These are phyloP conservation scores for Thelephora terrestris DNA, from an alignment of 1,284 basidiomycete genomes.

Conservation along the genomic window DNA sequence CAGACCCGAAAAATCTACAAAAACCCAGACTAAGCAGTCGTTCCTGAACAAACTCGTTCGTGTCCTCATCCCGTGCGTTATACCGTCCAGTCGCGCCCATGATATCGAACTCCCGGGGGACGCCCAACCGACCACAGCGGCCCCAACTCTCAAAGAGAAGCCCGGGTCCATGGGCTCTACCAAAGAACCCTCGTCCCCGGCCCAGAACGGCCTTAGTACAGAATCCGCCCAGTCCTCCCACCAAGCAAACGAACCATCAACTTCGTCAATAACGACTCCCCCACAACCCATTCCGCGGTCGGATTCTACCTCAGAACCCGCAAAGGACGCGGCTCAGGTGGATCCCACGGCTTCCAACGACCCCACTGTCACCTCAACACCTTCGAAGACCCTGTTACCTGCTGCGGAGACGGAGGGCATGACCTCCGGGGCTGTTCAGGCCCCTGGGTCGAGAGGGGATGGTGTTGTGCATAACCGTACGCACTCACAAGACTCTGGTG, in stretches of 20 bases:
- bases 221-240: conserved; percentile 4
- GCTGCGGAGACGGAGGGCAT: conserved; percentile 53
- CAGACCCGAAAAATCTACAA: conserved; percentile 10
- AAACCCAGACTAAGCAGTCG: conserved; percentile 28
- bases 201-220: conserved; percentile 2
- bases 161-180: conserved; percentile 15
- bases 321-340: not conserved
- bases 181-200: conserved; percentile 1
- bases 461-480: conserved; percentile 27
- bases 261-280: not conserved
- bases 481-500: conserved; percentile 26
- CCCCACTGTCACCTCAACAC: conserved; percentile 44
- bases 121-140: conserved; percentile 12
- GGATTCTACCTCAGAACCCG: not conserved
- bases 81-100: conserved; percentile 29
- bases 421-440: conserved; percentile 58
- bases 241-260: not conserved
- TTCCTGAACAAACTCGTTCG: conserved; percentile 37
- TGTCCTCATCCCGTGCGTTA: conserved; percentile 40
- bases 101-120: conserved; percentile 21
- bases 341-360: conserved; percentile 15
- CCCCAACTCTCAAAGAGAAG: conserved; percentile 22
- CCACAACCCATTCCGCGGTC: not conserved
- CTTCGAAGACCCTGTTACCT: conserved; percentile 30
- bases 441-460: conserved; percentile 56